Evolutionary conservation across 441 rosid genomes (phyloP).

Genomic region (Pelargonium cotyledonis): DNA sequence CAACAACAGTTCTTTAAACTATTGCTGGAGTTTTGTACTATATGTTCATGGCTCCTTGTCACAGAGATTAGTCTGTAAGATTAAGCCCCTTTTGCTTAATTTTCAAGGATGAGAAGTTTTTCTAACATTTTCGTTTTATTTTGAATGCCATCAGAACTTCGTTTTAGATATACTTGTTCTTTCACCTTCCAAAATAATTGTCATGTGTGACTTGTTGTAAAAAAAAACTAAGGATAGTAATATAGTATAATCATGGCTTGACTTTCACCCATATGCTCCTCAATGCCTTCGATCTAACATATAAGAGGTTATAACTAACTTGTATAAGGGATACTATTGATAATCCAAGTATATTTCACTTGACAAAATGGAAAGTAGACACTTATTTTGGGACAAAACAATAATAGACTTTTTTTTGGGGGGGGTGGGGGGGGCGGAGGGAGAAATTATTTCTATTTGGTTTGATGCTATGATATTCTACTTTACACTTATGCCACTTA

Average conservation of each 20-base stretch:
- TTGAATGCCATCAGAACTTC: background rate
- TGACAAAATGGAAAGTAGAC: too few species aligned
- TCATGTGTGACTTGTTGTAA: too few species aligned
- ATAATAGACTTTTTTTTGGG: background rate
- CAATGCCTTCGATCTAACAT: too few species aligned
- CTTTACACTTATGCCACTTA: background rate
- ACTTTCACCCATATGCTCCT: too few species aligned
- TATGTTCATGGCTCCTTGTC: conserved; percentile 1
- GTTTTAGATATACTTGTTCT: background rate
- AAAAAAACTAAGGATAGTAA: too few species aligned
- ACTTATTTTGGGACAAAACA: background rate
- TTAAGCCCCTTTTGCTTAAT: background rate
- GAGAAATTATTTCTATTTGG: background rate
- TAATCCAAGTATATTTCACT: too few species aligned
- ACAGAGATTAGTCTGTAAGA: background rate
- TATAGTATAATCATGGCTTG: too few species aligned
- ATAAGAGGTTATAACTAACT: too few species aligned
- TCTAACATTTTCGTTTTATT: background rate
- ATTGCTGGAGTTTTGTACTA: background rate
- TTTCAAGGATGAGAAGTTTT: background rate
- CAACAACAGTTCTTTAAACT: background rate
- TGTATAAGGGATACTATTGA: too few species aligned
- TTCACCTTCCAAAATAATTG: too few species aligned
- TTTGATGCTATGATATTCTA: background rate
- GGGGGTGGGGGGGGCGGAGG: too few species aligned